Conservation (phyloP, 257 asterid species). For the Rauvolfia tetraphylla region DNA sequence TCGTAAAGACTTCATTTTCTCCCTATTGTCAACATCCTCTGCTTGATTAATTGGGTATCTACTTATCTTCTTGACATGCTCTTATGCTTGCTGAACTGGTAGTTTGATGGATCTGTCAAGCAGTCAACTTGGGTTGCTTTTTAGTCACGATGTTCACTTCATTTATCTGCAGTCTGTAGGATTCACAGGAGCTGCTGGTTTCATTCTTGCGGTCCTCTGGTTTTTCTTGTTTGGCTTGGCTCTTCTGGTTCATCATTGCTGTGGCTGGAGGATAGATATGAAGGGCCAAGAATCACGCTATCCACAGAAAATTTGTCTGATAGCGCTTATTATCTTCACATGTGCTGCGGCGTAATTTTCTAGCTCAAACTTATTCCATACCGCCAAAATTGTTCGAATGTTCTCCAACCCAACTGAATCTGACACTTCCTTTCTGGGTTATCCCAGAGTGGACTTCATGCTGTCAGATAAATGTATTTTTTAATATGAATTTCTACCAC, state of each 20-base stretch:
- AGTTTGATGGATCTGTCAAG: neutral
- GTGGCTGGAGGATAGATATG: constrained; percentile 76
- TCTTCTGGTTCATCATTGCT: constrained; percentile 57
- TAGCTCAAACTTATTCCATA: neutral
- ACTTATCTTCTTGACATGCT: neutral
- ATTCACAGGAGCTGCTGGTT: constrained; percentile 78
- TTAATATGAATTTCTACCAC: no score
- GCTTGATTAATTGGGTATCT: neutral
- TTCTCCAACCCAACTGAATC: neutral
- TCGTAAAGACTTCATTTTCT: neutral
- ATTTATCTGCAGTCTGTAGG: constrained; percentile 73
- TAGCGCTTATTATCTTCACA: constrained; percentile 68
- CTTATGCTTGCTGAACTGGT: neutral
- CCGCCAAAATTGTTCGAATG: neutral
- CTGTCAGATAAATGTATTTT: neutral
- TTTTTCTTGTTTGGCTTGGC: constrained; percentile 82
- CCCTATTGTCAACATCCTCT: neutral
- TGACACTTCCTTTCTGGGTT: neutral
- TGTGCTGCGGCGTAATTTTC: constrained; percentile 73
- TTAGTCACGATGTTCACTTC: constrained; percentile 12
- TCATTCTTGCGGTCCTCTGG: constrained; percentile 72
- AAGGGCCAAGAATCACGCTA: constrained; percentile 40
- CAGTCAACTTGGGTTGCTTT: neutral
- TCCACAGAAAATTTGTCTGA: constrained; percentile 61
- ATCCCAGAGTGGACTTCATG: neutral